Base-by-base conservation (phyloP, 148 eudicot genomes). In the Camellia sinensis region DNA sequence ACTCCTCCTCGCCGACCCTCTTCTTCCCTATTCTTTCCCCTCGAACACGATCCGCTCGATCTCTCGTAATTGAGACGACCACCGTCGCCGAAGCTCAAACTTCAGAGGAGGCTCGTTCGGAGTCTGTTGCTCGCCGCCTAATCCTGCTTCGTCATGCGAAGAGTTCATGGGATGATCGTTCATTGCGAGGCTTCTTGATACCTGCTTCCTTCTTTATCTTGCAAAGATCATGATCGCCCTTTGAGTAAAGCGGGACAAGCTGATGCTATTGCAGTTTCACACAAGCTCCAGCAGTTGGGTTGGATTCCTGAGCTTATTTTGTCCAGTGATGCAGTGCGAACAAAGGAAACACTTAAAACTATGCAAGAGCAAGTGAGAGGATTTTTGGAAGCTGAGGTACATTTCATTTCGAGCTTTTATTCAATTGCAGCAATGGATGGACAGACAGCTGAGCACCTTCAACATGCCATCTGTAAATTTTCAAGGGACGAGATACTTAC, bases 381-480 rank as follows among this genome's bases (percentile, higher is more conserved):
- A 67, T 87, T 95, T 66, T 74, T 83, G 83, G 91, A 91, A 82
- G 93, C 98, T 45, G 91, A 90, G 83, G 87, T 90, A 52, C 98
- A 91, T 83, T 91, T 89, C 80, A 75, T 93, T 53, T 88, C 98
- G 76, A 95, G 98, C 88, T 95, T 95, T 83, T 95, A 95, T 77
- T 92, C 95, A 18, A 82, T 95, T 82, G 94, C 98, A 74, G 97
- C 98, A 77, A 90, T 91, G 97, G 98, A 95, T 85, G 97, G 98
- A 71, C 98, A 95, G 88, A 95, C 98, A 73, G 93, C 98, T 66
- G 92, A 89, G 64, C 98, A 95, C 85, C 94, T 95, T 80, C 97
- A 85, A 73, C 82, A 84, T 61, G 84, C 87, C 69, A 87, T 95
- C 80, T 90, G 93, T 81, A 82, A 90, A 84, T 82, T 88, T 83